Conservation (phyloP, 2,329 filamentous ascomycete genomes). For the Hortaea werneckii region DNA sequence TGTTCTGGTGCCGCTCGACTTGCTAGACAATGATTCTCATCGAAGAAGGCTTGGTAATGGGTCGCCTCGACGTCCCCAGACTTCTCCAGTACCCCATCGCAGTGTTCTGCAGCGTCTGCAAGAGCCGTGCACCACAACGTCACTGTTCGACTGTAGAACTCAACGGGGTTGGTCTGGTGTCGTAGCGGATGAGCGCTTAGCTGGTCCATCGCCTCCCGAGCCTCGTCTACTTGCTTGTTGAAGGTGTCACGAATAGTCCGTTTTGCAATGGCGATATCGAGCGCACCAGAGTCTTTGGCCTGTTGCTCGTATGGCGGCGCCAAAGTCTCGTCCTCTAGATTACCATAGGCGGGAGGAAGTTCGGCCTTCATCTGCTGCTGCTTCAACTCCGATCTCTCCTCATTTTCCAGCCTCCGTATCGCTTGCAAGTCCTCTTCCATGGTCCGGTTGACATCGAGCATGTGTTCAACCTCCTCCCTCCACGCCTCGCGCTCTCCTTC, state of each 20-base stretch:
- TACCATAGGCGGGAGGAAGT: slow-evolving; percentile 20
- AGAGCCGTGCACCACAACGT: background rate
- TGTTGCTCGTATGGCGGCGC: background rate
- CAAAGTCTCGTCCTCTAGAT: slow-evolving; percentile 12
- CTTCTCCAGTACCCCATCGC: background rate
- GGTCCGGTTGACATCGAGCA: slow-evolving; percentile 1
- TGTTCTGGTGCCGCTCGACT: background rate
- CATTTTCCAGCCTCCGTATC: slow-evolving; percentile 12
- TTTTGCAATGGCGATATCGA: slow-evolving; percentile 11
- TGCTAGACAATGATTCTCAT: background rate
- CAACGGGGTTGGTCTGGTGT: background rate
- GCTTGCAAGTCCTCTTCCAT: slow-evolving; percentile 14
- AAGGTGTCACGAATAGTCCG: slow-evolving; percentile 8
- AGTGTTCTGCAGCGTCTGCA: background rate
- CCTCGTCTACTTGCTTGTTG: background rate
- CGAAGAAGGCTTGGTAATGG: background rate
- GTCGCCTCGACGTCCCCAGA: background rate
- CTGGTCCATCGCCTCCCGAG: background rate
- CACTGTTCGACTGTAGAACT: background rate
- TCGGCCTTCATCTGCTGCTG: slow-evolving; percentile 1
- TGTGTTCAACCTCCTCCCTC: slow-evolving; percentile 4
- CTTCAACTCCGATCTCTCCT: slow-evolving; percentile 4
- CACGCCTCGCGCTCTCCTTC: slow-evolving; percentile 1
- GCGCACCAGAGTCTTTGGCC: slow-evolving; percentile 6
- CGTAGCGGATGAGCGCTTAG: background rate